Percentiles rank a stretch among this genome's conserved stretches.
Conservation (phyloP, 192 early-diverging fungal species). For the Glomus cerebriforme region DNA sequence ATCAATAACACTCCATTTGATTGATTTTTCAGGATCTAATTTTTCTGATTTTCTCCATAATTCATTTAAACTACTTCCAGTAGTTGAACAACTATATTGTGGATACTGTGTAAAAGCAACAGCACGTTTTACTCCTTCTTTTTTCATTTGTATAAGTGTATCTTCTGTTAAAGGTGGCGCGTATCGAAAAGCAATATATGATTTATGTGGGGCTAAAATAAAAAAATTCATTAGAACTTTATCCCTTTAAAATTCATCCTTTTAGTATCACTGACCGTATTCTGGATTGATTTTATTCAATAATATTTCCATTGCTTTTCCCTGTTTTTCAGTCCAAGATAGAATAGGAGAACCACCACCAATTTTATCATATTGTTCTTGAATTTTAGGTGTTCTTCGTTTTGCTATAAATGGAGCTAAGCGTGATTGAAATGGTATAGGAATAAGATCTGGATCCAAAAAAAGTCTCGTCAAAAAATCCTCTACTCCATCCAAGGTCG, state of each 20-base stretch:
- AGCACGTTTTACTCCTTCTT: slow-evolving; percentile 80
- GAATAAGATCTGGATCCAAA: slow-evolving; percentile 90
- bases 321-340: slow-evolving; percentile 88
- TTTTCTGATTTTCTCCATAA: slow-evolving; percentile 65
- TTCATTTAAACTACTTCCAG: slow-evolving; percentile 91
- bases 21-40: slow-evolving; percentile 61
- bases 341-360: slow-evolving; percentile 94
- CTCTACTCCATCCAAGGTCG: slow-evolving; percentile 72
- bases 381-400: slow-evolving; percentile 81
- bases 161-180: slow-evolving; percentile 74
- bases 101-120: slow-evolving; percentile 95
- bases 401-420: slow-evolving; percentile 77
- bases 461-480: slow-evolving; percentile 85
- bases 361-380: slow-evolving; percentile 88
- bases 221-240: neutral
- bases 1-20: slow-evolving; percentile 96
- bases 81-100: slow-evolving; percentile 96
- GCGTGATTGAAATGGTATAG: slow-evolving; percentile 77
- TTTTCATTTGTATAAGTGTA: slow-evolving; percentile 76
- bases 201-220: slow-evolving; percentile 76
- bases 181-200: slow-evolving; percentile 95
- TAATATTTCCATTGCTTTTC: slow-evolving; percentile 69
- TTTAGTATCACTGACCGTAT: slow-evolving; percentile 53
- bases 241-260: neutral
- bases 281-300: slow-evolving; percentile 76